Base-by-base conservation (phyloP, 345 rosid genomes). In the Psidium guajava region DNA sequence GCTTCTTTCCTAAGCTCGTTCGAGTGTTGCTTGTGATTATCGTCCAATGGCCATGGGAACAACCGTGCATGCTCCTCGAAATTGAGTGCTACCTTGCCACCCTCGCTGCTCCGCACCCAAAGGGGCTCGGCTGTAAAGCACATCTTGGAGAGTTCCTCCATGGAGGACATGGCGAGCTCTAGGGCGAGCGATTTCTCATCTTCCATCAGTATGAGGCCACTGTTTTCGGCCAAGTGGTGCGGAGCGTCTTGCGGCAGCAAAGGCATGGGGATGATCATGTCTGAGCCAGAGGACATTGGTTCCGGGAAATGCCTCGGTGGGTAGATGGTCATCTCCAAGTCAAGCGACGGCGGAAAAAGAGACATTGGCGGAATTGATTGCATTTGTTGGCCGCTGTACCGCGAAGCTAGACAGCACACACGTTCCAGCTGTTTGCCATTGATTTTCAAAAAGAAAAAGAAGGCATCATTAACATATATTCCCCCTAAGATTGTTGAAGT, bases 241-340 rank as follows among this genome's bases (percentile, higher is more conserved):
- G 58, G 55, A 21, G 90, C 75, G 83, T 88, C 92, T 22, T 82
- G 73, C 0, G 92, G 89, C 82, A 95, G 86, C 87, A 92, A 86
- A 54, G 94, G 90, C 85, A 88, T 83, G 9, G 93, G 87, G 91
- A 92, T 89, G 90, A 93, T 50, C 52, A 50, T 89, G 25, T 93
- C 95, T 6, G 88, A 8, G 86, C 91, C 89, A 42, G 42, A 73
- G 75, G 92, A 81, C 87, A 91, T 83, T 82, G 87, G 81, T 85
- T 91, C 87, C 91, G 92, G 52, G 47, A 47, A 58, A 25, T 75
- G 86, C 83, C 83, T 55, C 20, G 86, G 36, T 25, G 86, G 82
- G 83, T 90, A 95, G 2, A 91, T 90, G 82, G 91, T 94, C 95
- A 95, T 95, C 82, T 95, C 98, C 87, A 97, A 90, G 57, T 95